Percentiles rank a stretch among this genome's conserved stretches.
Evolutionary conservation across 805 yeast species (phyloP).

Genomic region (Zygotorulaspora chibaensis): DNA sequence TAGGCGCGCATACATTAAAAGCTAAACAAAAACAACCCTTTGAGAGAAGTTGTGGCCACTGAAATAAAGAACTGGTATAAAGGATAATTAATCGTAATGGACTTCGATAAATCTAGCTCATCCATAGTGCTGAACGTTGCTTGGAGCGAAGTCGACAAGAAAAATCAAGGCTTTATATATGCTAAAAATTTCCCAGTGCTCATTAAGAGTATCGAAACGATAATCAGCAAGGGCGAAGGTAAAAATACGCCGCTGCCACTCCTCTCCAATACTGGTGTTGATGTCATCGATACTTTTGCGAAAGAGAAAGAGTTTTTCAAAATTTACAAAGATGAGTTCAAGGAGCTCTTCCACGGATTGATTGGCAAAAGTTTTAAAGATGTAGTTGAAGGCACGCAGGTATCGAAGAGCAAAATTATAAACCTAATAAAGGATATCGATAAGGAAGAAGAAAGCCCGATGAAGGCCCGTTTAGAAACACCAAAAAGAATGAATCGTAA

Average conservation of each 20-base stretch:
- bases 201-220: slow-evolving; percentile 17
- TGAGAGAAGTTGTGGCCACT: background rate
- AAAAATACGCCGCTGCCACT: slow-evolving; percentile 13
- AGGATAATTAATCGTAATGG: slow-evolving; percentile 5
- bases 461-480: slow-evolving; percentile 2
- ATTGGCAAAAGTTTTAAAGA: slow-evolving; percentile 33
- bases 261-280: slow-evolving; percentile 27
- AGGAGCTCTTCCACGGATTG: slow-evolving; percentile 30
- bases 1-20: background rate
- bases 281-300: slow-evolving; percentile 29
- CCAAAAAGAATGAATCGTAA: slow-evolving; percentile 7
- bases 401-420: slow-evolving; percentile 7
- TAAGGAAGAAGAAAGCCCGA: background rate
- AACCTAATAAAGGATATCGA: slow-evolving; percentile 1
- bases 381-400: slow-evolving; percentile 21
- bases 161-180: slow-evolving; percentile 25
- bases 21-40: slow-evolving; percentile 4
- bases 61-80: background rate
- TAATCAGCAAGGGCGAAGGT: slow-evolving; percentile 14
- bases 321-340: slow-evolving; percentile 34
- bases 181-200: slow-evolving; percentile 29
- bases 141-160: slow-evolving; percentile 26
- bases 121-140: slow-evolving; percentile 20
- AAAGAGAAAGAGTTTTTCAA: slow-evolving; percentile 30
- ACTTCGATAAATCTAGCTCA: slow-evolving; percentile 14